Conservation (phyloP, 2,329 filamentous ascomycete species). For the Aureobasidium sp. region DNA sequence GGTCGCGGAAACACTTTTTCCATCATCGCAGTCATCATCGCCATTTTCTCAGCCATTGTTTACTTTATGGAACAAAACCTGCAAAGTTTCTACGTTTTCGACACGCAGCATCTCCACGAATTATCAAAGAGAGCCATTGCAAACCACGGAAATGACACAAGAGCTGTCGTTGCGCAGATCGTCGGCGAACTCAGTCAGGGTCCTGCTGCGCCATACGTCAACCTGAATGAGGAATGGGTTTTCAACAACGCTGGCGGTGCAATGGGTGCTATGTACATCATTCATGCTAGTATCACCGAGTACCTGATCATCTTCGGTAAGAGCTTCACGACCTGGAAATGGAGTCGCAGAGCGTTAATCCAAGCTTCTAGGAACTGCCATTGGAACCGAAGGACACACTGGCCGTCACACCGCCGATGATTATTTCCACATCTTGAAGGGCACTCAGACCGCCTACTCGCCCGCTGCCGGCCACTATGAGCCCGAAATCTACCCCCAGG, state of each 20-base stretch:
- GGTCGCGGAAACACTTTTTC: background rate
- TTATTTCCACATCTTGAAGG: conserved; percentile 85
- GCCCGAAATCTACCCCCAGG: conserved; percentile 62
- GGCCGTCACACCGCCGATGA: conserved; percentile 88
- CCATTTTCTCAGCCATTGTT: conserved; percentile 47
- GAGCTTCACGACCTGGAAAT: no score
- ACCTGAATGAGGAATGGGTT: conserved; percentile 72
- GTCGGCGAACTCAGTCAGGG: conserved; percentile 55
- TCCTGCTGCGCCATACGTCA: conserved; percentile 48
- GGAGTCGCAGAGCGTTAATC: no score
- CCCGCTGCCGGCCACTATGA: conserved; percentile 52
- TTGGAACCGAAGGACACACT: conserved; percentile 81
- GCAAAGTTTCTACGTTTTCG: conserved; percentile 64
- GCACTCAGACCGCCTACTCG: conserved; percentile 69
- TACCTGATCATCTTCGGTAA: conserved; percentile 76
- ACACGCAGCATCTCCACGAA: conserved; percentile 59
- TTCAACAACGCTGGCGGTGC: conserved; percentile 89
- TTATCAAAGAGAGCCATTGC: conserved; percentile 60
- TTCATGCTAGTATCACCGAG: conserved; percentile 79
- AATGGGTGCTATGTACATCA: conserved; percentile 87
- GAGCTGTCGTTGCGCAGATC: conserved; percentile 61
- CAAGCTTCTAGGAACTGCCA: conserved; percentile 48
- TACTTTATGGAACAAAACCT: conserved; percentile 51
- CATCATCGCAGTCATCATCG: conserved; percentile 48
- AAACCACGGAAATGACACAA: conserved; percentile 68